Evolutionary conservation across 768 basidiomycete genomes (phyloP).

Genomic region (Mycena epipterygia): DNA sequence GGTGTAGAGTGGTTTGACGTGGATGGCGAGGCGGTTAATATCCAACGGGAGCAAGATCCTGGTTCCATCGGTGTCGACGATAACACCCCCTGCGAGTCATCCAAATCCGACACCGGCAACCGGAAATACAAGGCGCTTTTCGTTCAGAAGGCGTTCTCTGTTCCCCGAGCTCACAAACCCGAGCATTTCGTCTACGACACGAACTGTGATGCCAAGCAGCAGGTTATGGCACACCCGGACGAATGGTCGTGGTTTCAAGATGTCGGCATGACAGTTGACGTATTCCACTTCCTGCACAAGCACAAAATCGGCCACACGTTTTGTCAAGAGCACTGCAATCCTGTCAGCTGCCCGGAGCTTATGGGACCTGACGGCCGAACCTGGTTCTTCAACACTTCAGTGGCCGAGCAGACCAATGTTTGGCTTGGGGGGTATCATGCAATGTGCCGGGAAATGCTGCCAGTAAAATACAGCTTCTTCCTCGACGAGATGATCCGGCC

Average conservation of each 20-base stretch:
- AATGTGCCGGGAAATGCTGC: slow-evolving; percentile 49
- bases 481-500: slow-evolving; percentile 56
- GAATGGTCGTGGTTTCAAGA: slow-evolving; percentile 16
- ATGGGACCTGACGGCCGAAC: slow-evolving; percentile 11
- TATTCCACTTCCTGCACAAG: slow-evolving; percentile 33
- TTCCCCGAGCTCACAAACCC: slow-evolving; percentile 41
- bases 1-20: not conserved
- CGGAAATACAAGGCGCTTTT: slow-evolving; percentile 34
- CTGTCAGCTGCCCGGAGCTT: slow-evolving; percentile 17
- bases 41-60: not conserved
- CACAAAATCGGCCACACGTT: slow-evolving; percentile 18
- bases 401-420: slow-evolving; percentile 52
- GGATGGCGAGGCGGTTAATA: not conserved
- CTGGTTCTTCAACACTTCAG: slow-evolving; percentile 51
- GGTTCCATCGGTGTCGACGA: slow-evolving; percentile 1
- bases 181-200: slow-evolving; percentile 39
- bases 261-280: slow-evolving; percentile 29
- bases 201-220: slow-evolving; percentile 31
- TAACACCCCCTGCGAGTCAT: slow-evolving; percentile 9
- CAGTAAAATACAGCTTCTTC: slow-evolving; percentile 49
- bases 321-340: slow-evolving; percentile 31
- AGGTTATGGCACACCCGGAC: slow-evolving; percentile 14
- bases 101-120: slow-evolving; percentile 19
- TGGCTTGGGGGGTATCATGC: slow-evolving; percentile 52
- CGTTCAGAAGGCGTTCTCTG: slow-evolving; percentile 37